Percentiles rank a stretch among this genome's conserved stretches.
phyloP scores from a whole-genome alignment of 495 filamentous ascomycete genomes.

The Penicillium diatomitis region DNA sequence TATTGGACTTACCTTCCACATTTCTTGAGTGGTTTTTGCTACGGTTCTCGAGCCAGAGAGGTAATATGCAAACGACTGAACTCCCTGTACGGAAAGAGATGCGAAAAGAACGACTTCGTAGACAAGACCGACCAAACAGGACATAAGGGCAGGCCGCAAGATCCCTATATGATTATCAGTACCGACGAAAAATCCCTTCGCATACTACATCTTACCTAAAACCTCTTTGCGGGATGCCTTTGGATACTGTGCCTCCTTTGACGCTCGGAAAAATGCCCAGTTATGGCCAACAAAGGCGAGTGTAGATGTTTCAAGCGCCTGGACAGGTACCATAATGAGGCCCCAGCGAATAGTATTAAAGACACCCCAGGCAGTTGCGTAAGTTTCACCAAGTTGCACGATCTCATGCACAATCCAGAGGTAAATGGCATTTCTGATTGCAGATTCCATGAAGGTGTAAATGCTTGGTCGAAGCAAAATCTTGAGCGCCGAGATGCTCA shows the following conservation, averaged over 20 bases:
- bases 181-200: background rate
- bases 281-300: constrained; percentile 58
- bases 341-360: constrained; percentile 75
- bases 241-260: constrained; percentile 25
- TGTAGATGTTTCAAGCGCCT: constrained; percentile 54
- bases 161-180: constrained; percentile 22
- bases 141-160: constrained; percentile 44
- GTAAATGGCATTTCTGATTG: constrained; percentile 59
- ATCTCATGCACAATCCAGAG: constrained; percentile 66
- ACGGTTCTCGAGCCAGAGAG: constrained; percentile 47
- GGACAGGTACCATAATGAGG: constrained; percentile 66
- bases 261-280: constrained; percentile 52
- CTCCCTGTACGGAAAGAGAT: constrained; percentile 50
- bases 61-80: constrained; percentile 49
- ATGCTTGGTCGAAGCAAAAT: constrained; percentile 46
- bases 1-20: constrained; percentile 45
- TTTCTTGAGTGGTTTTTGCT: constrained; percentile 51
- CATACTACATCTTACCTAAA: constrained; percentile 10
- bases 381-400: constrained; percentile 50
- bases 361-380: constrained; percentile 68
- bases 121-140: constrained; percentile 38
- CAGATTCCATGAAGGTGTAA: constrained; percentile 54
- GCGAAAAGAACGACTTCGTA: constrained; percentile 57
- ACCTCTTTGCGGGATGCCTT: constrained; percentile 25
- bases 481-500: constrained; percentile 31